Conservation (phyloP, 352 stramenopile species). For the Globisporangium middletonii region DNA sequence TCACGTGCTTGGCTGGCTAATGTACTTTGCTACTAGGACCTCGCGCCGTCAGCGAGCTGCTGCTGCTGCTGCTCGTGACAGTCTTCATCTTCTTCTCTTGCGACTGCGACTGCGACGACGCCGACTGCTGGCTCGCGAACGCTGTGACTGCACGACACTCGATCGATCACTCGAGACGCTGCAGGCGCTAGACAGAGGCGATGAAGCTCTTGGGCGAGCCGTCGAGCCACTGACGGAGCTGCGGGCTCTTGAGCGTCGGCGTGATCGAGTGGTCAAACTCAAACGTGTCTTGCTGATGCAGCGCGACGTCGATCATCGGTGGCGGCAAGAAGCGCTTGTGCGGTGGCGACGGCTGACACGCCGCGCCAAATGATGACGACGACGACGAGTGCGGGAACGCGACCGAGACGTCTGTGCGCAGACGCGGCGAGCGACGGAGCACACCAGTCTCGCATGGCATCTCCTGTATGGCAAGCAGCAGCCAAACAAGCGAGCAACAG, state of each 20-base stretch:
- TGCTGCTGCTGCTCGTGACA: no score
- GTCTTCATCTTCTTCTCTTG: no score
- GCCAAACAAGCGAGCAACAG: not conserved
- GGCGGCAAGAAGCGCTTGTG: slow-evolving; percentile 73
- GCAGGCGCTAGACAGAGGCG: slow-evolving; percentile 50
- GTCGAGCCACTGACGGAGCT: slow-evolving; percentile 80
- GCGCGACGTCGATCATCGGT: slow-evolving; percentile 61
- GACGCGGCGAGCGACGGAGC: slow-evolving; percentile 65
- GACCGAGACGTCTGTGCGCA: slow-evolving; percentile 81
- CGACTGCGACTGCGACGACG: not conserved
- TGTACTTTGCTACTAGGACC: no score
- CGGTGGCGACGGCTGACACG: slow-evolving; percentile 43
- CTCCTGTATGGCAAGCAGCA: slow-evolving; percentile 31
- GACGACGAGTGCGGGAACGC: slow-evolving; percentile 61
- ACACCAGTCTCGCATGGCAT: slow-evolving; percentile 60
- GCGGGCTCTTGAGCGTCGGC: slow-evolving; percentile 81
- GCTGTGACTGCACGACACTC: not conserved
- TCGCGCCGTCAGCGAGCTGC: no score
- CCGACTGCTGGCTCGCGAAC: not conserved
- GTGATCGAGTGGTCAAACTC: slow-evolving; percentile 85
- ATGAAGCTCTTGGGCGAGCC: slow-evolving; percentile 78
- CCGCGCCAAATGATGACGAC: slow-evolving; percentile 31
- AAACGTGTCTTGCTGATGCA: slow-evolving; percentile 73
- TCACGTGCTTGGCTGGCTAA: no score
- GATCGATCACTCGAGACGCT: not conserved